These are phyloP conservation scores for Aureobasidium lini DNA, from an alignment of 2,329 filamentous ascomycete species.

Conservation along the genomic window DNA sequence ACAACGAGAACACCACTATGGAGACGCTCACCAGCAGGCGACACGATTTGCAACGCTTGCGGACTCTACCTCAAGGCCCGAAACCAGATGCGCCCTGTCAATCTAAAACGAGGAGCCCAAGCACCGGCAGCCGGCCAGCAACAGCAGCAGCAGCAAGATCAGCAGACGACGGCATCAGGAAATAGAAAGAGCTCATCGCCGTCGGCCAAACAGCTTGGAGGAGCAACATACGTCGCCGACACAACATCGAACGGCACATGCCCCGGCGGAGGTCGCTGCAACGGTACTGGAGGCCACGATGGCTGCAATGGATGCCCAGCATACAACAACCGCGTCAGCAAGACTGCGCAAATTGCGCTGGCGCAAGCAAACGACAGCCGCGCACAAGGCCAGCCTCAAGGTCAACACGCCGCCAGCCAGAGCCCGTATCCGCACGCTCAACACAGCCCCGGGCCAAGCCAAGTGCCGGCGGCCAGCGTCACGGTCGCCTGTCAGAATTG, in stretches of 20 bases:
- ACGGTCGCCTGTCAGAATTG: slow-evolving; percentile 96
- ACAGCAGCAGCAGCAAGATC: neutral
- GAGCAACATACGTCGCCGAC: slow-evolving; percentile 70
- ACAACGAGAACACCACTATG: slow-evolving; percentile 91
- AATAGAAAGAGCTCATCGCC: slow-evolving; percentile 9
- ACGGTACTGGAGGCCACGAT: slow-evolving; percentile 90
- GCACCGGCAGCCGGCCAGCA: slow-evolving; percentile 30
- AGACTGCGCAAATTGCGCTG: slow-evolving; percentile 65
- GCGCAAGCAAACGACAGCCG: slow-evolving; percentile 28
- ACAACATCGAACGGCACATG: slow-evolving; percentile 77
- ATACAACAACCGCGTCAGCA: slow-evolving; percentile 93
- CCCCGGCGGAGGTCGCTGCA: slow-evolving; percentile 88
- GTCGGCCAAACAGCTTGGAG: slow-evolving; percentile 17
- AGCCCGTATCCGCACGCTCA: slow-evolving; percentile 15
- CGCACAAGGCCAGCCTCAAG: neutral
- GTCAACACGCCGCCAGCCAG: neutral
- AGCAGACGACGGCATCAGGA: neutral
- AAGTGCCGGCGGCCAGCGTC: slow-evolving; percentile 44
- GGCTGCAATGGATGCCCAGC: slow-evolving; percentile 94
- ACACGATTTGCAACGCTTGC: slow-evolving; percentile 96
- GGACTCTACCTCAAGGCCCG: slow-evolving; percentile 90
- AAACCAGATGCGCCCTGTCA: slow-evolving; percentile 84
- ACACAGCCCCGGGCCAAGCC: slow-evolving; percentile 12
- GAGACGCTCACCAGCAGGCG: slow-evolving; percentile 85
- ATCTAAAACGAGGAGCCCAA: slow-evolving; percentile 67